Conservation (phyloP, 345 rosid genomes). For the Erysimum cheiranthoides region DNA sequence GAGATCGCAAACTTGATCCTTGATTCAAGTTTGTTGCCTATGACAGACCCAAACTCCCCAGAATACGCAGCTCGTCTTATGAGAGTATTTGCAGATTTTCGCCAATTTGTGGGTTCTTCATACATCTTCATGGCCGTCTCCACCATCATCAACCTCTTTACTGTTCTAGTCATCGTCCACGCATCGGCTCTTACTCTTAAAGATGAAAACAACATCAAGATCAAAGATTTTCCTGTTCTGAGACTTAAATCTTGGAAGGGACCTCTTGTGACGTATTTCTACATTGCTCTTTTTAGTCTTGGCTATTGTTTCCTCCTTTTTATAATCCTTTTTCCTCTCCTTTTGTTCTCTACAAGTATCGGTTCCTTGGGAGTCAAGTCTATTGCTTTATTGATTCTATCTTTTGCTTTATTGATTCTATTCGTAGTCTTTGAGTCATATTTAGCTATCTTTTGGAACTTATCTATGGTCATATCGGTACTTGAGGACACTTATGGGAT, state of each 20-base stretch:
- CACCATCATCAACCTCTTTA: slow-evolving; percentile 39
- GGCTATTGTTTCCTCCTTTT: slow-evolving; percentile 47
- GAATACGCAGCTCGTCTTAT: slow-evolving; percentile 41
- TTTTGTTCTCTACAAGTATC: neutral
- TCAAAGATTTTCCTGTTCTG: slow-evolving; percentile 40
- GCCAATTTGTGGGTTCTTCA: slow-evolving; percentile 32
- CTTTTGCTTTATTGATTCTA: neutral
- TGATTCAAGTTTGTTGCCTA: slow-evolving; percentile 32
- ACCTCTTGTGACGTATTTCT: slow-evolving; percentile 54
- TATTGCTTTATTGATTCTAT: slow-evolving; percentile 8
- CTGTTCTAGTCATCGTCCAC: slow-evolving; percentile 41
- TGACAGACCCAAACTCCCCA: slow-evolving; percentile 41
- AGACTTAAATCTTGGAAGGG: slow-evolving; percentile 47
- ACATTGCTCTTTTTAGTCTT: slow-evolving; percentile 41
- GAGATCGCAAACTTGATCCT: slow-evolving; percentile 36
- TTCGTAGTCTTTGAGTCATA: slow-evolving; percentile 43
- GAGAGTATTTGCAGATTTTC: slow-evolving; percentile 36
- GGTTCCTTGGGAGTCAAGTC: neutral
- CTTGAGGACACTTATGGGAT: slow-evolving; percentile 59
- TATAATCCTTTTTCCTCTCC: slow-evolving; percentile 27
- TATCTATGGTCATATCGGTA: slow-evolving; percentile 60
- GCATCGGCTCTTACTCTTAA: slow-evolving; percentile 47
- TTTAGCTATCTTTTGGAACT: slow-evolving; percentile 53
- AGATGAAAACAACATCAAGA: slow-evolving; percentile 33
- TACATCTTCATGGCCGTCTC: slow-evolving; percentile 29